These are phyloP conservation scores for Salix exigua DNA, from an alignment of 345 rosid genomes.

Conservation along the genomic window DNA sequence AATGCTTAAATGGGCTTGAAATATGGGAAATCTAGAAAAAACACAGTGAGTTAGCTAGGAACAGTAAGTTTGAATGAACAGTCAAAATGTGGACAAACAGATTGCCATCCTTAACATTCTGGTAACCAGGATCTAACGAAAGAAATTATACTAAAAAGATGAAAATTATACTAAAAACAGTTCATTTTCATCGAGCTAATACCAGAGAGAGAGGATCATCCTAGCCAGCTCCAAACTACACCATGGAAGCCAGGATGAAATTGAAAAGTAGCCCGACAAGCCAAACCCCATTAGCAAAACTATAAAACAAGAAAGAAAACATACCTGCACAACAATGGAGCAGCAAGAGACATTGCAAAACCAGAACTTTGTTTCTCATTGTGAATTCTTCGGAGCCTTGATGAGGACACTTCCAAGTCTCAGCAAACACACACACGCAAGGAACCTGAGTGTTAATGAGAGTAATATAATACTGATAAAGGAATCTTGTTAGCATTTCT, in stretches of 20 bases:
- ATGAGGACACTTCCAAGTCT: neutral
- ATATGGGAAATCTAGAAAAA: no score
- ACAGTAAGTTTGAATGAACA: neutral
- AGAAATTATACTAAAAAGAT: no score
- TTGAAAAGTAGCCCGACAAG: no score
- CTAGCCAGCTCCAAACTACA: neutral
- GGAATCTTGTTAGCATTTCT: neutral
- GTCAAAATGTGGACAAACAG: neutral
- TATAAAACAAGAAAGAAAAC: neutral
- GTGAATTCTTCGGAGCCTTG: neutral
- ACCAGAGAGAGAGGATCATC: no score
- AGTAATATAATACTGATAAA: neutral
- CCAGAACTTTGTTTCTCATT: slow-evolving; percentile 21
- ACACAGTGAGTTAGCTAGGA: no score
- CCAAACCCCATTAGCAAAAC: neutral
- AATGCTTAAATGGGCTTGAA: no score
- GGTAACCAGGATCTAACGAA: no score
- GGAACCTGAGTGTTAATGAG: neutral
- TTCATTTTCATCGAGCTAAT: neutral
- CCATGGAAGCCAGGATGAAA: neutral
- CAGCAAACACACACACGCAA: neutral
- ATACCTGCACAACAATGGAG: slow-evolving; percentile 33
- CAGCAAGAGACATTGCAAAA: slow-evolving; percentile 22
- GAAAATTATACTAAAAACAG: neutral
- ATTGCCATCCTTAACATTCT: no score